These are phyloP conservation scores for Diaporthe humulicola DNA, from an alignment of 2,329 filamentous ascomycete genomes.

Conservation along the genomic window DNA sequence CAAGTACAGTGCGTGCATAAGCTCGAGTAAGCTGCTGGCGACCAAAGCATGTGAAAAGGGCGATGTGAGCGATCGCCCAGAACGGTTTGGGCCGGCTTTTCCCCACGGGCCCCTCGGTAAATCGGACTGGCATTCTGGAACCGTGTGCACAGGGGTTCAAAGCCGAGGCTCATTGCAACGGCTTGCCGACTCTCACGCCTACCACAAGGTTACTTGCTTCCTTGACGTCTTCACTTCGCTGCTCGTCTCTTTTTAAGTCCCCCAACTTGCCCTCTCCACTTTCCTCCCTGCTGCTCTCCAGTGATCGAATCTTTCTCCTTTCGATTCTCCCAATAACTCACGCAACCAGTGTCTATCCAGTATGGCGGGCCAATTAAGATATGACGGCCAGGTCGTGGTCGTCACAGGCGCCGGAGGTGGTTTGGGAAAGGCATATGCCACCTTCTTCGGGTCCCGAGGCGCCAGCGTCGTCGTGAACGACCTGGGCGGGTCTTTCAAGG, in stretches of 20 bases:
- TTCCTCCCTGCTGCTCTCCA: background rate
- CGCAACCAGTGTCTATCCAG: background rate
- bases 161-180: slow-evolving; percentile 38
- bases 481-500: slow-evolving; percentile 91
- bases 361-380: slow-evolving; percentile 79
- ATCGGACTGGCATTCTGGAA: slow-evolving; percentile 31
- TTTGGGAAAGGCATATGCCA: slow-evolving; percentile 84
- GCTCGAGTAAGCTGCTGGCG: background rate
- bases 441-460: slow-evolving; percentile 92
- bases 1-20: slow-evolving; percentile 7
- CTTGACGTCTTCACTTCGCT: slow-evolving; percentile 3
- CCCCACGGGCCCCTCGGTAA: slow-evolving; percentile 39
- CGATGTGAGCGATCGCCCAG: slow-evolving; percentile 9
- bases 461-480: slow-evolving; percentile 88
- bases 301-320: background rate
- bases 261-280: background rate
- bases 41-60: slow-evolving; percentile 39
- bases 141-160: slow-evolving; percentile 32
- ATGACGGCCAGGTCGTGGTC: slow-evolving; percentile 89
- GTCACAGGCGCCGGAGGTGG: slow-evolving; percentile 89
- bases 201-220: slow-evolving; percentile 15
- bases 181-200: slow-evolving; percentile 33
- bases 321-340: background rate
- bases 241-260: background rate
- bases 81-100: slow-evolving; percentile 31